phyloP scores from a whole-genome alignment of 495 filamentous ascomycete genomes.

The Daldinia grandis region DNA sequence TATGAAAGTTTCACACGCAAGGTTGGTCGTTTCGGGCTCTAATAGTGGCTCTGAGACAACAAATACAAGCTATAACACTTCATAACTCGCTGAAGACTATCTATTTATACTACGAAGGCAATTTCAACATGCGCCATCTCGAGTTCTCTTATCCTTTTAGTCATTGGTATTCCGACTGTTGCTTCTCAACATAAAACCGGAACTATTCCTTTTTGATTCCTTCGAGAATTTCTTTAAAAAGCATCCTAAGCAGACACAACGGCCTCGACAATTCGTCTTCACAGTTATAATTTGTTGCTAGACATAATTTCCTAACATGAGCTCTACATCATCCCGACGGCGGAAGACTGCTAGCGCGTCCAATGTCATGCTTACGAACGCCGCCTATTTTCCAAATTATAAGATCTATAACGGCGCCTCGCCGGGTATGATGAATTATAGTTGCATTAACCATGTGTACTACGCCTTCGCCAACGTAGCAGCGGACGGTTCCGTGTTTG shows the following conservation, averaged over 20 bases:
- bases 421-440: slow-evolving; percentile 75
- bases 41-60: slow-evolving; percentile 39
- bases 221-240: background rate
- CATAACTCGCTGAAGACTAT: slow-evolving; percentile 18
- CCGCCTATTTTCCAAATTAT: slow-evolving; percentile 92
- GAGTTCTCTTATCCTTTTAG: slow-evolving; percentile 15
- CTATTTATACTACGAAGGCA: slow-evolving; percentile 25
- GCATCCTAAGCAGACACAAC: slow-evolving; percentile 3
- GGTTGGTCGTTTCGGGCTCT: slow-evolving; percentile 33
- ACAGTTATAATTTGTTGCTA: background rate
- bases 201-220: background rate
- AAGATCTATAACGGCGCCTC: slow-evolving; percentile 79
- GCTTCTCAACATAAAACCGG: slow-evolving; percentile 27
- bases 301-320: slow-evolving; percentile 26
- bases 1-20: slow-evolving; percentile 35
- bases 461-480: slow-evolving; percentile 90
- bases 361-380: slow-evolving; percentile 70
- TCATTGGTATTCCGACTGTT: slow-evolving; percentile 21
- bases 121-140: slow-evolving; percentile 36
- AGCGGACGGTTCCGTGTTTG: slow-evolving; percentile 82
- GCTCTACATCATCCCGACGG: slow-evolving; percentile 50
- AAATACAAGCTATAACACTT: slow-evolving; percentile 27
- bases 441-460: slow-evolving; percentile 76
- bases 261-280: slow-evolving; percentile 15
- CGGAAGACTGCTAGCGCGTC: slow-evolving; percentile 50